A percentile compares a stretch with the other conserved stretches of the same genome.
Evolutionary conservation across 345 rosid species (phyloP).

Genomic region (Noccaea caerulescens): DNA sequence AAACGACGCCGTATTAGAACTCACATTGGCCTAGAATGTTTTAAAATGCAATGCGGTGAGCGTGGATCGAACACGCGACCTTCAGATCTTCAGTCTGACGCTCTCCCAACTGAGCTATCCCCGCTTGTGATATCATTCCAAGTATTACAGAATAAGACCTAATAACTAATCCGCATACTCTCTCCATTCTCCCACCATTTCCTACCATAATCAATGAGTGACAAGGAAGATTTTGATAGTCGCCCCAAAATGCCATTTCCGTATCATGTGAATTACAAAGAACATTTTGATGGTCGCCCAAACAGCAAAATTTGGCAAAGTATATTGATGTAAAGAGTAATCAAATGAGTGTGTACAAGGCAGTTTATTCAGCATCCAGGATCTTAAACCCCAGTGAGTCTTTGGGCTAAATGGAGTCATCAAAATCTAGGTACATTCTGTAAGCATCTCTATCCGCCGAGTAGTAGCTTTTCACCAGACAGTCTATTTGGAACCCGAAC

Average conservation of each 20-base stretch:
- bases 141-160: too few species aligned
- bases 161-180: neutral
- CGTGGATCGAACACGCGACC: slow-evolving; percentile 79
- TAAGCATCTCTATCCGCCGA: slow-evolving; percentile 72
- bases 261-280: neutral
- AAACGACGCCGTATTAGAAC: neutral
- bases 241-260: neutral
- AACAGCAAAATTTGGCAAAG: neutral
- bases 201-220: too few species aligned
- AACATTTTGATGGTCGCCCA: neutral
- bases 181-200: neutral
- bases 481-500: slow-evolving; percentile 70
- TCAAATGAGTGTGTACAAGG: slow-evolving; percentile 22
- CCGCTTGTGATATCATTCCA: slow-evolving; percentile 40
- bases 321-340: neutral
- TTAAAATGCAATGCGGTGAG: slow-evolving; percentile 62
- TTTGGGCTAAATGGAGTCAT: slow-evolving; percentile 34
- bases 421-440: slow-evolving; percentile 76
- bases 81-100: slow-evolving; percentile 81
- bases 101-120: slow-evolving; percentile 99
- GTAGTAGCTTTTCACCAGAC: slow-evolving; percentile 64
- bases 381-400: neutral
- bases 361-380: neutral
- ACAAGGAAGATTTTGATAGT: too few species aligned
- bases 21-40: neutral